phyloP scores from a whole-genome alignment of 139 green algal species.

The Edaphochlamys debaryana region DNA sequence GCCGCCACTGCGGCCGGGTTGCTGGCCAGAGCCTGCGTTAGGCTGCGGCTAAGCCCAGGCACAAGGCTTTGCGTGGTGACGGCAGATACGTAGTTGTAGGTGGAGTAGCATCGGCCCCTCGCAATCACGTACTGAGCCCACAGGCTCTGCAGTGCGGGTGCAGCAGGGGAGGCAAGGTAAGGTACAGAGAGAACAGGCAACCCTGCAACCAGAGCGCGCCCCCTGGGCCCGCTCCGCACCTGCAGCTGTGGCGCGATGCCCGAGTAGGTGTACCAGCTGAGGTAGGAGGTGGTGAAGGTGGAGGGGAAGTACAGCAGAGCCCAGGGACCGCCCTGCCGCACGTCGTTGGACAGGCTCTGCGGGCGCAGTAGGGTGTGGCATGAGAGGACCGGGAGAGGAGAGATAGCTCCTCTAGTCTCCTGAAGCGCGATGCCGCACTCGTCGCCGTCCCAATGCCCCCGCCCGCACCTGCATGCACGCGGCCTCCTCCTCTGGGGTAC shows the following conservation, averaged over 20 bases:
- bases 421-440: no score
- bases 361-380: no score
- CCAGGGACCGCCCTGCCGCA: constrained; percentile 24
- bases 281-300: constrained; percentile 17
- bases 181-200: no score
- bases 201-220: no score
- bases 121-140: neutral
- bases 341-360: neutral
- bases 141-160: neutral
- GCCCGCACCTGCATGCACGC: constrained; percentile 25
- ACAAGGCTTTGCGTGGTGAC: neutral
- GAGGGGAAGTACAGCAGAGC: constrained; percentile 24
- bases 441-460: no score
- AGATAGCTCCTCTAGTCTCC: no score
- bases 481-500: neutral
- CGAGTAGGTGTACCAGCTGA: neutral
- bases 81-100: neutral
- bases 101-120: constrained; percentile 29
- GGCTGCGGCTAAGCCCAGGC: neutral
- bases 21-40: neutral
- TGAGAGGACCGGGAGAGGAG: no score
- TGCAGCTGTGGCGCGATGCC: neutral
- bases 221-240: no score
- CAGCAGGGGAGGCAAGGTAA: no score
- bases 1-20: no score